Base-by-base conservation (phyloP, 2,329 filamentous ascomycete genomes). In the Ceratocystis ficicola region DNA sequence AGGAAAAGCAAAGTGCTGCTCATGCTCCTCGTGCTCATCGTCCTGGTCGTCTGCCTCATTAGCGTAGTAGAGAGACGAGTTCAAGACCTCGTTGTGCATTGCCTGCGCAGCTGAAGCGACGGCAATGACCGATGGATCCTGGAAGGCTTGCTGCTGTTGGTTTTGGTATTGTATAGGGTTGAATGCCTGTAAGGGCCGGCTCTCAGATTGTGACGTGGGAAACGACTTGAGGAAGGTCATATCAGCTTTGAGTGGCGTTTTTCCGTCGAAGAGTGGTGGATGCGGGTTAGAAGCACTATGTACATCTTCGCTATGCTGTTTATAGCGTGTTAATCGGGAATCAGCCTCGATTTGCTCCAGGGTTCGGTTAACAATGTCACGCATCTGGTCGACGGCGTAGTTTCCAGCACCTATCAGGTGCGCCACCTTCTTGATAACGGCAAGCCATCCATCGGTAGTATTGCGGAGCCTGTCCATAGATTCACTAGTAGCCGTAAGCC, bases 361-460 rank as follows among this genome's bases (percentile, higher is more conserved):
- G 1, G 80, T 83, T 3, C 77, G 77, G 25, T 81, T 76, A 41
- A 82, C 79, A 61, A 83, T 80, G 48, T 73, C 72, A 7, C 75
- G 73, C 64, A 83, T 77, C 30, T 80, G 76, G 55, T 74, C 73
- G 59, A 75, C 75, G 48, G 82, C 75, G 22, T 74, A 74, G 30
- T 73, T 73, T 25, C 79, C 79, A 15, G 77, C 76, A 44, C 78
- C 80, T 81, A 66, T 75, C n/a, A 89, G 75, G 48, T 77, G 76
- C 22, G 86, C 83, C 61, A 86, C 84, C 66, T 89, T 86, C 32
- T 80, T 80, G 69, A 93, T 80, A 52, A 92, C 81, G 44, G 79
- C 78, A 61, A 89, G 76, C 85, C 88, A 92, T 25, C 78, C 75
- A 41, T 82, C 79, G 86, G 90, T 90, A 64, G 91, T 86, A 7